phyloP scores from a whole-genome alignment of 2,329 filamentous ascomycete genomes.

The Colletotrichum horii region DNA sequence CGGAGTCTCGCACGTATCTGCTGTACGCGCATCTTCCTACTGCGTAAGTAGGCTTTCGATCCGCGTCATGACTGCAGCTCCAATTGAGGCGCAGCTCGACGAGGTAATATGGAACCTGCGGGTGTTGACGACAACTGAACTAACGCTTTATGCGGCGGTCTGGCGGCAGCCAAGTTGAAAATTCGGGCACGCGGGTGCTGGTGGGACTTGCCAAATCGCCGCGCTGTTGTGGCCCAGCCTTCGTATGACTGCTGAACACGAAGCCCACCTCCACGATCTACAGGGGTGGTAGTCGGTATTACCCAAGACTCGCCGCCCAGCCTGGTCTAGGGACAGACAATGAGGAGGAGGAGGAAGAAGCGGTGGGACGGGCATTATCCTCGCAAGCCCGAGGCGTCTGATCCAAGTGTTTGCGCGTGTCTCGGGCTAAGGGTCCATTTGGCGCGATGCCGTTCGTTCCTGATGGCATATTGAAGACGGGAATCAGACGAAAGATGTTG shows the following conservation, averaged over 20 bases:
- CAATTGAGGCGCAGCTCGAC: constrained; percentile 12
- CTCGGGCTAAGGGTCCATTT: neutral
- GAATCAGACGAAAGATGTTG: constrained; percentile 2
- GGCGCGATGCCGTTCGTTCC: neutral
- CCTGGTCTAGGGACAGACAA: neutral
- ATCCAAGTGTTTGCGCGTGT: neutral
- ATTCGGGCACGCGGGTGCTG: constrained; percentile 10
- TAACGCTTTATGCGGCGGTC: neutral
- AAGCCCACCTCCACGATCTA: neutral
- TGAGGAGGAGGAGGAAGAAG: neutral
- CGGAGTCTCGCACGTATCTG: neutral
- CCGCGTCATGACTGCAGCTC: constrained; percentile 13
- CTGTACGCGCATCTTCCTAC: neutral
- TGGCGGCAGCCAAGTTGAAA: constrained; percentile 4
- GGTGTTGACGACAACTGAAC: neutral
- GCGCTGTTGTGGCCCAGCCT: constrained; percentile 9
- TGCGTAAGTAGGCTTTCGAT: neutral
- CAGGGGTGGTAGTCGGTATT: constrained; percentile 1
- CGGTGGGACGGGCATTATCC: constrained; percentile 15
- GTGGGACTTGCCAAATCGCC: constrained; percentile 1
- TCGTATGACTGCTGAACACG: constrained; percentile 20
- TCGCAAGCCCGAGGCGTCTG: neutral
- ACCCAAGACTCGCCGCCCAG: neutral
- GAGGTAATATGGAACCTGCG: constrained; percentile 11
- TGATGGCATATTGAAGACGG: neutral